Evolutionary conservation across 2,329 filamentous ascomycete species (phyloP), one percentile per base, ranked within the genome.

Genomic region (Aspergillus novoparasiticus): DNA sequence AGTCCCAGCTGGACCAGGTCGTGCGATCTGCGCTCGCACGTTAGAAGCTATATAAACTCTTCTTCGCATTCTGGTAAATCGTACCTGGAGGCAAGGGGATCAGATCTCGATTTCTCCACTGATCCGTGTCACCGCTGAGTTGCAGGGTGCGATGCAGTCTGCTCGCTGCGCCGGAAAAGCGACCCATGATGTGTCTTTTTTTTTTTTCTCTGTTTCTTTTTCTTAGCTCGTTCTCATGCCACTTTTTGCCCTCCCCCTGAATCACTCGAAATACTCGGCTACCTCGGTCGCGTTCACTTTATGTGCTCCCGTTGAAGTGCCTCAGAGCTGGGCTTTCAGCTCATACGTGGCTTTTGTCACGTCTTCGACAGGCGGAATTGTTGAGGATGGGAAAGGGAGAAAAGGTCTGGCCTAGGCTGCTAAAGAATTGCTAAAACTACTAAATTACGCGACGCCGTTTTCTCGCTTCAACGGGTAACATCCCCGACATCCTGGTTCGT

Each of bases 91-190:
- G 55, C 21, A 61, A 61, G 0, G 58, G 62, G 5, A 61, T 64
- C 30, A 64, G 28, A 26, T 64, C 62, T 2, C 58, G 54, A 26
- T 64, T 64, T 2, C 48, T 58, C 62, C 62, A 64, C 28, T 34
- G 30, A 34, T 34, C 5, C 19, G 50, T 34, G 2, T 53, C 50
- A 9, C 50, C 28, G 19, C 48, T 51, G 23, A 51, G 28, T 32
- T 51, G 28, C 48, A 51, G 26, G 4, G 48, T 51, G 26, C 26
- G 48, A 23, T 51, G 48, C 48, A 51, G 9, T n/a, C 28, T 30
- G 23, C 48, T 23, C 12, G 14, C 34, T 23, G 48, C 48, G 14
- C 16, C 10, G 14, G 48, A 28, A 6, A 51, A 30, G 26, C 23
- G 14, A 51, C 28, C 48, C 48, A 51, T 51, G 16, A 5, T 51